phyloP scores from a whole-genome alignment of 495 filamentous ascomycete genomes.

The Cenococcum geophilum region DNA sequence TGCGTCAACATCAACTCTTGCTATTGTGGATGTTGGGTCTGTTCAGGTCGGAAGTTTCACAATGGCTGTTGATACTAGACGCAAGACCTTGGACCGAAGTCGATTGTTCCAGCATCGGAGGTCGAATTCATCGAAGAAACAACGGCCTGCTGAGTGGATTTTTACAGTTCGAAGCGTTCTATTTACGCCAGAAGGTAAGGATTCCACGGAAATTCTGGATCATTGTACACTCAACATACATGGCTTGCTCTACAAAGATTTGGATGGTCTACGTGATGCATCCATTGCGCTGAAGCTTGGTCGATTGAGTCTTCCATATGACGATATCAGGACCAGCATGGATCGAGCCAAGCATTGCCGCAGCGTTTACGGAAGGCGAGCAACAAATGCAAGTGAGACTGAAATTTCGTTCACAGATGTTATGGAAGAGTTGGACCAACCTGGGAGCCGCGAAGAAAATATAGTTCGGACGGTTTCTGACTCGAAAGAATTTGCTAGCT shows the following conservation, averaged over 20 bases:
- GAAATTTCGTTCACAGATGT: conserved; percentile 67
- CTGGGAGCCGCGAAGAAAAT: conserved; percentile 65
- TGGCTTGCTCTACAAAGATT: conserved; percentile 80
- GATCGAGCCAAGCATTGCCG: conserved; percentile 46
- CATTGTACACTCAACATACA: conserved; percentile 83
- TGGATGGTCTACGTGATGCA: conserved; percentile 83
- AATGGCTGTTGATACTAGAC: conserved; percentile 81
- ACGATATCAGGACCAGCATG: conserved; percentile 66
- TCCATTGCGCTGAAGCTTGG: conserved; percentile 88
- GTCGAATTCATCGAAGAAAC: conserved; percentile 55
- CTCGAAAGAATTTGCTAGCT: conserved; percentile 86
- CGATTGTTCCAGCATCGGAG: conserved; percentile 82
- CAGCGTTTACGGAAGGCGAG: conserved; percentile 30
- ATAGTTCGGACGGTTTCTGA: conserved; percentile 84
- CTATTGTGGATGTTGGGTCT: conserved; percentile 71
- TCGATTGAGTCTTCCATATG: conserved; percentile 80
- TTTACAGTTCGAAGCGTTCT: conserved; percentile 76
- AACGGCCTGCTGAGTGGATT: conserved; percentile 91
- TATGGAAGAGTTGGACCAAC: conserved; percentile 68
- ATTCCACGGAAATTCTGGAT: conserved; percentile 85
- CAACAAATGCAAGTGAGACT: conserved; percentile 27
- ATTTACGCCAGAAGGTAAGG: conserved; percentile 76
- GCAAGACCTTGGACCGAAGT: conserved; percentile 83
- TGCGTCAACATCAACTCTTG: conserved; percentile 70
- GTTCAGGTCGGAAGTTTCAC: conserved; percentile 79